Evolutionary conservation across 768 basidiomycete genomes (phyloP), one percentile per base, ranked within the genome.

Genomic region (Coprinopsis marcescibilis): DNA sequence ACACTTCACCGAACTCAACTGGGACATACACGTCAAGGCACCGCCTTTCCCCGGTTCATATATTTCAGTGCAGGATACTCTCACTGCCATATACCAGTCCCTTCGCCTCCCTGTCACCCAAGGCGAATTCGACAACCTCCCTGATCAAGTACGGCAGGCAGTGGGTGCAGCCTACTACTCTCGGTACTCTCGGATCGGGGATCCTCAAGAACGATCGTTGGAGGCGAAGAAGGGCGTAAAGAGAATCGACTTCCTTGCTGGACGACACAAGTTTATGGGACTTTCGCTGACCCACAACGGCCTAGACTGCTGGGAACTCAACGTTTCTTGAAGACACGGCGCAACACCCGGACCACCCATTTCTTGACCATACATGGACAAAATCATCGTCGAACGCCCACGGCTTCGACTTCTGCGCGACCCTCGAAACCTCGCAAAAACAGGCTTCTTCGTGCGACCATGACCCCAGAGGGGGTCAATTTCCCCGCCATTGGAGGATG

Each of bases 241-340:
- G 58, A 67, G 74, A 47, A 67, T 83, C 1, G 81, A 83, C 60
- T 72, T 79, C 48, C 62, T 83, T 44, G 62, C 66, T 54, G 72
- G 70, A 7, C 61, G 60, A 21, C 71, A 64, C 14, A 61, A 62
- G 5, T 78, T 80, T 63, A 62, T 72, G 60, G 78, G 78, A 15
- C 57, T 80, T 20, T 19, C 72, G 5, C 71, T 60, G n/a, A 70
- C 71, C 37, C 57, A 65, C 49, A 64, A 65, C 45, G 57, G 65
- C 0, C 64, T 66, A 0, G 65, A 73, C 20, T 57, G 70, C 3
- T 78, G 70, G 77, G 73, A 69, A 51, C 59, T 73, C 45, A 67
- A 68, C 41, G 61, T 69, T 37, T 55, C 63, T 24, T 61, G 53
- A 35, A n/a, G 3, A 24, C 23, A 17, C 19, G 17, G 11, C 12